phyloP scores from a whole-genome alignment of 1,139 yeast species.

The Blastobotrys malaysiensis region DNA sequence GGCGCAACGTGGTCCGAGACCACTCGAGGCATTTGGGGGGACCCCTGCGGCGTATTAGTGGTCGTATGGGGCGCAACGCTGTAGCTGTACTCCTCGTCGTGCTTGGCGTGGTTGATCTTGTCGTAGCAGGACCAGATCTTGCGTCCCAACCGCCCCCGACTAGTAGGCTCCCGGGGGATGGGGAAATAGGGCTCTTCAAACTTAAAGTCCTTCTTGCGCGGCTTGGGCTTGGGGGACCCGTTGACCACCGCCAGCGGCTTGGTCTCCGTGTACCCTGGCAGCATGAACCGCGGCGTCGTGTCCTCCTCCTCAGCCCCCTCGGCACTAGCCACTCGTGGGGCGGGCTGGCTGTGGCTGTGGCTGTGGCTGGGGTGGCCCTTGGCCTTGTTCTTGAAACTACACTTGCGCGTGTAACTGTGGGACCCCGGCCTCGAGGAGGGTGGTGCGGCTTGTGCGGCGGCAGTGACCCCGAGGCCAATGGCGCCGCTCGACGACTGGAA shows the following conservation, averaged over 20 bases:
- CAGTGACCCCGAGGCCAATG: conserved; percentile 2
- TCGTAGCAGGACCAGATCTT: conserved; percentile 6
- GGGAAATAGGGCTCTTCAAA: not conserved
- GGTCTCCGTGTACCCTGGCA: conserved; percentile 24
- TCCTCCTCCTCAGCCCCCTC: not conserved
- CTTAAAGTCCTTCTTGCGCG: not conserved
- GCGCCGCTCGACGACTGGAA: not conserved
- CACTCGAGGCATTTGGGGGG: not conserved
- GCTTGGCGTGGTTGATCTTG: not conserved
- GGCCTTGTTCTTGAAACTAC: conserved; percentile 16
- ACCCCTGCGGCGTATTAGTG: not conserved
- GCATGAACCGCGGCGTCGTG: conserved; percentile 18
- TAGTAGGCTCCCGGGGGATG: not conserved
- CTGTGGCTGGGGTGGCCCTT: not conserved
- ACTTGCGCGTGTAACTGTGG: conserved; percentile 25
- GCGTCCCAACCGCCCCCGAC: conserved; percentile 2
- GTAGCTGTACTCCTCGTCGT: not conserved
- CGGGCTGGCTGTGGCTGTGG: not conserved
- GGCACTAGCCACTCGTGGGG: not conserved
- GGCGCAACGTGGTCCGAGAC: not conserved
- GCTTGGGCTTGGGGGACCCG: conserved; percentile 6
- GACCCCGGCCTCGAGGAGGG: not conserved
- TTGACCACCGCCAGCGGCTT: conserved; percentile 23
- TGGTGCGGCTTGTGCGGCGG: not conserved
- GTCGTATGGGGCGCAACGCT: not conserved